Conservation (phyloP, 2,329 filamentous ascomycete species). For the Capronia epimyces region DNA sequence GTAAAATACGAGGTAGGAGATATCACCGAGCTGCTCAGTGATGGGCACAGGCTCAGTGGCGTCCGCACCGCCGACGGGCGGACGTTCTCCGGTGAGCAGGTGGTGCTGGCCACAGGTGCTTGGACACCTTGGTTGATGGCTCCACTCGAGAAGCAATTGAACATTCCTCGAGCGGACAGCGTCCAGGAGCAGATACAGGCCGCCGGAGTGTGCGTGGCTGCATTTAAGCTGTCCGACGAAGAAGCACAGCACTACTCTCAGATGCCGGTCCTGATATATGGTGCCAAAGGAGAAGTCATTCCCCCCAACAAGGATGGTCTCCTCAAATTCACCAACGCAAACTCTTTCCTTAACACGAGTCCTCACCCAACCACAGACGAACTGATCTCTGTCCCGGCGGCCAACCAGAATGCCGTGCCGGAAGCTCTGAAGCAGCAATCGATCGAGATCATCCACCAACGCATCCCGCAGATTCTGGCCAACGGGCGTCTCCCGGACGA, state of each 20-base stretch:
- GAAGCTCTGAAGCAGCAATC: constrained; percentile 42
- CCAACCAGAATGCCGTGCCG: constrained; percentile 42
- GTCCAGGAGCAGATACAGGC: constrained; percentile 52
- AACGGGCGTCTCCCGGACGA: constrained; percentile 35
- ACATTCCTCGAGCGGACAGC: constrained; percentile 45
- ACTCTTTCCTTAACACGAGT: constrained; percentile 53
- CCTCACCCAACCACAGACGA: constrained; percentile 45
- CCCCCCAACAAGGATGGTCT: constrained; percentile 47
- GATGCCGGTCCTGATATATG: constrained; percentile 52
- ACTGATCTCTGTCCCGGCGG: constrained; percentile 48
- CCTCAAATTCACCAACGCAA: constrained; percentile 59
- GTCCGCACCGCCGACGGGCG: constrained; percentile 47
- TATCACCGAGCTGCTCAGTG: constrained; percentile 42
- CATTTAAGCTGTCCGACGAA: constrained; percentile 49
- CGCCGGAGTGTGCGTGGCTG: constrained; percentile 56
- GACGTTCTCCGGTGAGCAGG: constrained; percentile 47
- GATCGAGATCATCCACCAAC: constrained; percentile 25
- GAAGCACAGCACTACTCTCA: constrained; percentile 47
- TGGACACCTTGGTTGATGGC: constrained; percentile 53
- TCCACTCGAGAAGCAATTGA: constrained; percentile 43
- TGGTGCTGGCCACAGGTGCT: constrained; percentile 53
- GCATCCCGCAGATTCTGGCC: constrained; percentile 32
- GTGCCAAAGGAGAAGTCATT: constrained; percentile 44
- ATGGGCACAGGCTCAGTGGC: constrained; percentile 37
- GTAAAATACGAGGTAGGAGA: constrained; percentile 44